Conservation (phyloP, 441 rosid genomes). For the Gossypium trilobum region DNA sequence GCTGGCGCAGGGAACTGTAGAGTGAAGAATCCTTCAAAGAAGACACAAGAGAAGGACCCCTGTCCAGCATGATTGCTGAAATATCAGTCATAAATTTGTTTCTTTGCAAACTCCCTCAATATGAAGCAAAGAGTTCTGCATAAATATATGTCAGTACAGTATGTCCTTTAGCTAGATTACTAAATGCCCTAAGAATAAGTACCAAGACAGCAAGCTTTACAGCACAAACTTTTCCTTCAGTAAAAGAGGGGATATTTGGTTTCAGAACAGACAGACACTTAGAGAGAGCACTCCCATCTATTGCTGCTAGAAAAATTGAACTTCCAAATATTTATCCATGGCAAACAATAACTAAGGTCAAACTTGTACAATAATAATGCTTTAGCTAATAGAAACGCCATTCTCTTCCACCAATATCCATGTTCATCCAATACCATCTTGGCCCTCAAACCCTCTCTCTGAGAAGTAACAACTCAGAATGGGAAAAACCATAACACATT, state of each 20-base stretch:
- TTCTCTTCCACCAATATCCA: conserved; percentile 3
- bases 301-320: neutral
- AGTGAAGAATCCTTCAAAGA: conserved; percentile 84
- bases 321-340: neutral
- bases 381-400: conserved; percentile 10
- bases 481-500: neutral
- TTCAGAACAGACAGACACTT: neutral
- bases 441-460: conserved; percentile 2
- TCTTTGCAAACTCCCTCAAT: neutral
- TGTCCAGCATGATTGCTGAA: conserved; percentile 30
- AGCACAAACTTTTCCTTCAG: neutral
- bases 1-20: conserved; percentile 80
- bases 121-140: neutral
- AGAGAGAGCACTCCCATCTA: neutral
- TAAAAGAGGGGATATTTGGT: neutral
- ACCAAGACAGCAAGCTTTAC: neutral
- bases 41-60: conserved; percentile 93
- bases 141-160: neutral
- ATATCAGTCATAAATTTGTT: conserved; percentile 19
- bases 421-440: neutral
- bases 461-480: neutral
- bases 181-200: neutral
- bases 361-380: neutral
- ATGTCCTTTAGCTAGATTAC: neutral
- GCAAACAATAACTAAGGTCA: conserved; percentile 8